Evolutionary conservation across 441 rosid genomes (phyloP).

Genomic region (Oxalis stricta): DNA sequence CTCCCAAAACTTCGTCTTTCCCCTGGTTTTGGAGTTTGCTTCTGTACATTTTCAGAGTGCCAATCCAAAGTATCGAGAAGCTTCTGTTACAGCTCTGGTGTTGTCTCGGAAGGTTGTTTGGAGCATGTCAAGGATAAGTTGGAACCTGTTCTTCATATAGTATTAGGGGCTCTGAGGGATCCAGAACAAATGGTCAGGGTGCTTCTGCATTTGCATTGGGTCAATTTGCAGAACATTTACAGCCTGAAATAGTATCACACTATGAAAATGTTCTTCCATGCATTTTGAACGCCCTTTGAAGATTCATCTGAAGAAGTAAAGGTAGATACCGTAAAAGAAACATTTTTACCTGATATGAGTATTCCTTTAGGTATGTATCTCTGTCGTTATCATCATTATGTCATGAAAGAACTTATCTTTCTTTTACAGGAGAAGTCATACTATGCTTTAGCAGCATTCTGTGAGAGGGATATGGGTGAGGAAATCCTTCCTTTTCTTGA

Average conservation of each 20-base stretch:
- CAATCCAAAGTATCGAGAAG: constrained; percentile 85
- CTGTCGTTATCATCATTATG: too few relatives aligned
- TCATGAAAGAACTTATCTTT: constrained; percentile 2
- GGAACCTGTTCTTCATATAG: constrained; percentile 72
- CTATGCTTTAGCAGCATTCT: constrained; percentile 96
- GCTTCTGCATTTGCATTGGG: constrained; percentile 98
- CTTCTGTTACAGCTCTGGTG: constrained; percentile 87
- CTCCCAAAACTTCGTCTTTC: constrained; percentile 79
- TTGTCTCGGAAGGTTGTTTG: constrained; percentile 88
- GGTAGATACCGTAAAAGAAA: constrained; percentile 29
- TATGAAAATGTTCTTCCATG: constrained; percentile 86
- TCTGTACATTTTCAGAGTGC: constrained; percentile 58
- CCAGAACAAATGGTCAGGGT: constrained; percentile 96
- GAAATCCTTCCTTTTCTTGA: constrained; percentile 92
- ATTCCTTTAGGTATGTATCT: background rate
- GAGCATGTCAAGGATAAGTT: constrained; percentile 75
- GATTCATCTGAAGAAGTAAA: constrained; percentile 95
- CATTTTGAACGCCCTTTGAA: constrained; percentile 80
- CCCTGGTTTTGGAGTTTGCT: constrained; percentile 75
- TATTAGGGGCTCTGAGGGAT: constrained; percentile 79
- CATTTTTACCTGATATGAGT: background rate
- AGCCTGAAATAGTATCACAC: constrained; percentile 84
- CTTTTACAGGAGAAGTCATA: constrained; percentile 78
- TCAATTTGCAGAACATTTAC: constrained; percentile 95
- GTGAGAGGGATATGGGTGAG: constrained; percentile 97